phyloP scores from a whole-genome alignment of 1,284 basidiomycete species.

The Coniophora puteana region DNA sequence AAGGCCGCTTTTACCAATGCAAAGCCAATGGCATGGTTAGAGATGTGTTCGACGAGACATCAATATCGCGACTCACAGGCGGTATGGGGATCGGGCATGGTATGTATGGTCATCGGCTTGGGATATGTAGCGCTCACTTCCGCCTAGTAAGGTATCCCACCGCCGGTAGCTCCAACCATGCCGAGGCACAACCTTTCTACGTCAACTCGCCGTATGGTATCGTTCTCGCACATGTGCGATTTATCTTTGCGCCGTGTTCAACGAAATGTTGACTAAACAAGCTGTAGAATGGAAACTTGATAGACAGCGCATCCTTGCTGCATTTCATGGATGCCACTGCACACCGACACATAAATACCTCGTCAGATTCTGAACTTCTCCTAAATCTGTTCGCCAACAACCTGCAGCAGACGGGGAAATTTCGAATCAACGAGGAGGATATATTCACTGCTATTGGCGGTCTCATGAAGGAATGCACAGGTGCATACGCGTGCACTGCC shows the following conservation, averaged over 20 bases:
- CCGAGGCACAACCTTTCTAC: slow-evolving; percentile 99
- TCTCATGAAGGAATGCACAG: slow-evolving; percentile 86
- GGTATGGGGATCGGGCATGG: slow-evolving; percentile 99
- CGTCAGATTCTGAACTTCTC: slow-evolving; percentile 95
- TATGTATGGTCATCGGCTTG: too few relatives aligned
- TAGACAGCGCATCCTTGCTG: slow-evolving; percentile 86
- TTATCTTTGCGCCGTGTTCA: slow-evolving; percentile 2
- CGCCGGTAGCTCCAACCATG: slow-evolving; percentile 93
- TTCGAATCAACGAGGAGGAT: slow-evolving; percentile 99
- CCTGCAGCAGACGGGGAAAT: slow-evolving; percentile 97
- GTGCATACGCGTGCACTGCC: slow-evolving; percentile 95
- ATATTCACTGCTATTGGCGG: slow-evolving; percentile 93
- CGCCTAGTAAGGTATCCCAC: slow-evolving; percentile 94
- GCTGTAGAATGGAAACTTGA: slow-evolving; percentile 95
- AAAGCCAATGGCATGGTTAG: slow-evolving; percentile 99
- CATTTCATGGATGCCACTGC: slow-evolving; percentile 95
- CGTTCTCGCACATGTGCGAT: slow-evolving; percentile 91
- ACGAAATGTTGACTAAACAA: slow-evolving; percentile 2
- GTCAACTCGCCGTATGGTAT: slow-evolving; percentile 99
- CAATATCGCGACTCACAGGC: slow-evolving; percentile 79
- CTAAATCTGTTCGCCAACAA: slow-evolving; percentile 98
- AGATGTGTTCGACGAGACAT: slow-evolving; percentile 89
- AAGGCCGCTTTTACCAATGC: slow-evolving; percentile 96
- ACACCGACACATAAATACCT: slow-evolving; percentile 98
- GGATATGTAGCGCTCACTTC: too few relatives aligned